Percentiles rank a stretch among this genome's conserved stretches.
These are phyloP conservation scores for Bothriochloa decipiens DNA, from an alignment of 176 grass and related monocot genomes.

Conservation along the genomic window DNA sequence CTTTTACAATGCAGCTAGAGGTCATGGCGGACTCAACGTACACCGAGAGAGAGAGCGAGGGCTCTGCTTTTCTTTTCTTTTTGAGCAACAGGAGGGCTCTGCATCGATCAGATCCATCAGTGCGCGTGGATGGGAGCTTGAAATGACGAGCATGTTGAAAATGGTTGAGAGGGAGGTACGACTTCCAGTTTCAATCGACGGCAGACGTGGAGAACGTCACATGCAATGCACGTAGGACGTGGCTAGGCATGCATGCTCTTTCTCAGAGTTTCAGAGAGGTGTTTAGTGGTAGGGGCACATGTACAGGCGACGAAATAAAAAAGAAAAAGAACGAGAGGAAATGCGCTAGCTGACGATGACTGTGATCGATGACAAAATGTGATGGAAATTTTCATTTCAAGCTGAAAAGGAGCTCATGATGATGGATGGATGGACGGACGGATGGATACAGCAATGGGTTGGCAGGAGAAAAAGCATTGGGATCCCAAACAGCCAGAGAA, in stretches of 20 bases:
- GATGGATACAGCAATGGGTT: background rate
- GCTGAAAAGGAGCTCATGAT: slow-evolving; percentile 37
- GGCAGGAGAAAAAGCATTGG: background rate
- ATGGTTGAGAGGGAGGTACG: background rate
- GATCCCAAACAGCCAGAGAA: background rate
- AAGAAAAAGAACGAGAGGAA: background rate
- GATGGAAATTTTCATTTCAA: slow-evolving; percentile 36
- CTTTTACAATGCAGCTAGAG: too few relatives aligned
- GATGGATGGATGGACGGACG: background rate
- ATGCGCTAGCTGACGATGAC: background rate
- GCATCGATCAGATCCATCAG: background rate
- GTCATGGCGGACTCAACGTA: too few relatives aligned
- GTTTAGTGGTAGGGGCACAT: background rate
- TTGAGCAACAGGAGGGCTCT: too few relatives aligned
- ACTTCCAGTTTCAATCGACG: background rate
- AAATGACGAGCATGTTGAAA: background rate
- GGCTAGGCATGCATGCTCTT: background rate
- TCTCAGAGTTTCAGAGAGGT: background rate
- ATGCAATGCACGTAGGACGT: background rate
- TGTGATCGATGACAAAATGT: slow-evolving; percentile 1
- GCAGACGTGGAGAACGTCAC: background rate
- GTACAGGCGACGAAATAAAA: background rate
- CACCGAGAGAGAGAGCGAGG: too few relatives aligned
- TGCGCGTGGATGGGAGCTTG: background rate
- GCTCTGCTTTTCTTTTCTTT: too few relatives aligned